Evolutionary conservation across 2,329 filamentous ascomycete species (phyloP).

Genomic region (Stylonectria norvegica): DNA sequence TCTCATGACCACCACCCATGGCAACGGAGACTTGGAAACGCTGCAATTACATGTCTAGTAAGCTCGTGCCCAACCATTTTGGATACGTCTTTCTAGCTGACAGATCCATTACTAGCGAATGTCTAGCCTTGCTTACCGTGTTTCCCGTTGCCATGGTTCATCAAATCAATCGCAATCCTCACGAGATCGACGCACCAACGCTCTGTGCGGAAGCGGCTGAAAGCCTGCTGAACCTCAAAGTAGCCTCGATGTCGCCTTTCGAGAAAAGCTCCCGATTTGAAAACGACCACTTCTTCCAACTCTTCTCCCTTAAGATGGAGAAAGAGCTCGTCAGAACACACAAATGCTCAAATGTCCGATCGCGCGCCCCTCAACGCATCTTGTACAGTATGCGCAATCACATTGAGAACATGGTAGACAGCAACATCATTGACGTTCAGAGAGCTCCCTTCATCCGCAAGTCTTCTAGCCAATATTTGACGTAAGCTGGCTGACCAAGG

Average conservation of each 20-base stretch:
- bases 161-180: slow-evolving; percentile 21
- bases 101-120: slow-evolving; percentile 23
- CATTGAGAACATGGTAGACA: slow-evolving; percentile 25
- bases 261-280: background rate
- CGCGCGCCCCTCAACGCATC: slow-evolving; percentile 26
- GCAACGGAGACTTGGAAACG: background rate
- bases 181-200: slow-evolving; percentile 23
- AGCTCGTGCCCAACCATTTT: background rate
- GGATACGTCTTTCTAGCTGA: background rate
- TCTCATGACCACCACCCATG: slow-evolving; percentile 17
- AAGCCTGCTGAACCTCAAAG: background rate
- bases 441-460: slow-evolving; percentile 22
- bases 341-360: slow-evolving; percentile 13
- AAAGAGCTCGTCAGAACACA: slow-evolving; percentile 17
- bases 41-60: slow-evolving; percentile 25
- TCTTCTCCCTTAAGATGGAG: slow-evolving; percentile 25
- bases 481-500: background rate
- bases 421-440: slow-evolving; percentile 12
- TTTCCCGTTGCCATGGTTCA: slow-evolving; percentile 26
- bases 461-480: slow-evolving; percentile 2
- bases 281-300: slow-evolving; percentile 26
- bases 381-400: slow-evolving; percentile 26
- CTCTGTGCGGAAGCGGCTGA: slow-evolving; percentile 20
- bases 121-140: slow-evolving; percentile 23
- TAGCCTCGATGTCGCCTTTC: background rate